phyloP scores from a whole-genome alignment of 345 rosid genomes.

The Bruguiera sexangula region DNA sequence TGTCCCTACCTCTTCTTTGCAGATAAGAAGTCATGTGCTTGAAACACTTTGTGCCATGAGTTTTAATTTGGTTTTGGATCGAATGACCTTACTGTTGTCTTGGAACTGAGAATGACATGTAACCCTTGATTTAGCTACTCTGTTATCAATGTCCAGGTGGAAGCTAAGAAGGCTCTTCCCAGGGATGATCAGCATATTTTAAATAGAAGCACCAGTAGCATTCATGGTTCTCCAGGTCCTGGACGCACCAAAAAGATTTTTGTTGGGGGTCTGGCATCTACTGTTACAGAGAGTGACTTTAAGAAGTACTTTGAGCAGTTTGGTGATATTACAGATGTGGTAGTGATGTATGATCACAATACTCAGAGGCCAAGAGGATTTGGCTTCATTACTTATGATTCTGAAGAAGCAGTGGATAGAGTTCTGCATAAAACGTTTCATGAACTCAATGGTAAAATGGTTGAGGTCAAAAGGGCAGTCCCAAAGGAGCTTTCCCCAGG shows the following conservation, averaged over 20 bases:
- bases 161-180: conserved; percentile 95
- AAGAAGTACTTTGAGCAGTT: conserved; percentile 84
- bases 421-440: conserved; percentile 89
- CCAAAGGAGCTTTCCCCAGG: conserved; percentile 80
- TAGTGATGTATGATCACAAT: conserved; percentile 98
- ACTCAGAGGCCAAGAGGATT: conserved; percentile 98
- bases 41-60: not conserved
- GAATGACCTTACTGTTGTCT: conserved; percentile 5
- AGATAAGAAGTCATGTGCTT: not conserved
- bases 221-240: conserved; percentile 58
- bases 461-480: conserved; percentile 97
- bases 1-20: no score
- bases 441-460: conserved; percentile 95
- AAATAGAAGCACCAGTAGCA: conserved; percentile 45
- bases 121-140: conserved; percentile 10
- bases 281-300: conserved; percentile 65
- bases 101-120: conserved; percentile 13
- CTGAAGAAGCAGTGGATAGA: conserved; percentile 86
- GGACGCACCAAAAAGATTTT: conserved; percentile 78
- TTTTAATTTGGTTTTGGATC: conserved; percentile 9
- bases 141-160: conserved; percentile 57
- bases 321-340: conserved; percentile 82
- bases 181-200: conserved; percentile 80
- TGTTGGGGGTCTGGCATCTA: conserved; percentile 86
- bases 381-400: conserved; percentile 93